Conservation (phyloP, 140 eudicot genomes). For the Erigeron philadelphicus region DNA sequence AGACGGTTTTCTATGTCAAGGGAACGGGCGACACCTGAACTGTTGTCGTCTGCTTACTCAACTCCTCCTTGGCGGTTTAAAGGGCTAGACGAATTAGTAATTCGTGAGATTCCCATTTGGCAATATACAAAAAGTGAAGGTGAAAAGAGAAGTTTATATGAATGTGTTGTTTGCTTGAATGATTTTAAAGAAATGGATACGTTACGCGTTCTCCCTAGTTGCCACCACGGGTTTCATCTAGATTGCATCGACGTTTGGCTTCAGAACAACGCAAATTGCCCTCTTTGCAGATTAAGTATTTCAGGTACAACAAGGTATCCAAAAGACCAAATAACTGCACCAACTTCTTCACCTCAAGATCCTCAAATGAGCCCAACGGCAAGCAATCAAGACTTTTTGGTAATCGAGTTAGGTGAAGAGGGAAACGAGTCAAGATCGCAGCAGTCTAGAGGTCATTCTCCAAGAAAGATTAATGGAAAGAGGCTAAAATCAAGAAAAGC, state of each 20-base stretch:
- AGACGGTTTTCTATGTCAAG: constrained; percentile 45
- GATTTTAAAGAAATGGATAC: constrained; percentile 72
- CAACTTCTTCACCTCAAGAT: constrained; percentile 90
- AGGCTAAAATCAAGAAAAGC: constrained; percentile 40
- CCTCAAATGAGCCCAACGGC: constrained; percentile 38
- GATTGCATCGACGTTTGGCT: constrained; percentile 97
- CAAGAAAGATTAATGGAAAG: constrained; percentile 43
- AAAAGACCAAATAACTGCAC: constrained; percentile 54
- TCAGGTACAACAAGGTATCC: constrained; percentile 51
- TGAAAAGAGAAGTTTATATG: constrained; percentile 34
- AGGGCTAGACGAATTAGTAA: constrained; percentile 66
- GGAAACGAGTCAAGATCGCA: constrained; percentile 35
- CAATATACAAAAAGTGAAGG: constrained; percentile 44
- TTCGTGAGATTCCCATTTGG: constrained; percentile 67
- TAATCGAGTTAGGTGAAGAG: constrained; percentile 52
- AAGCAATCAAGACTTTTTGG: constrained; percentile 58
- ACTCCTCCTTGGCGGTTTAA: constrained; percentile 62
- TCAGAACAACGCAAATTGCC: constrained; percentile 80
- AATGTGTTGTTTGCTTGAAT: constrained; percentile 80
- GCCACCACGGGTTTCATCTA: constrained; percentile 74
- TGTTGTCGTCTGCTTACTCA: constrained; percentile 47
- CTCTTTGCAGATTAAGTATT: constrained; percentile 72
- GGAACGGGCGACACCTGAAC: constrained; percentile 32
- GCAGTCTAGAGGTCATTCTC: constrained; percentile 43
- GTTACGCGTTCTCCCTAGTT: constrained; percentile 62